Base-by-base conservation (phyloP, 345 rosid genomes). In the Cardamine chenopodiifolia region DNA sequence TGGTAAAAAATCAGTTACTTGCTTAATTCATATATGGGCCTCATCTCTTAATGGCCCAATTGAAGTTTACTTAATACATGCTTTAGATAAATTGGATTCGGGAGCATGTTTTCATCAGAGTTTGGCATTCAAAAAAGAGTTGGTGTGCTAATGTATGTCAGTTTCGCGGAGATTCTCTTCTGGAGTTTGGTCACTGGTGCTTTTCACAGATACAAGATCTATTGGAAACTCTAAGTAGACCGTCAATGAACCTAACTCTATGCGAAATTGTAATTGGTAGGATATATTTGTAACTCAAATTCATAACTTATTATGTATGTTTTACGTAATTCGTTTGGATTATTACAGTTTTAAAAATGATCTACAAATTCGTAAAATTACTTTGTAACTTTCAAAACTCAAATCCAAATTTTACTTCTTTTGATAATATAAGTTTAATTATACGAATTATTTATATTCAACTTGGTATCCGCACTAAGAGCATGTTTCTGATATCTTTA, bases 101-200 rank as follows among this genome's bases (percentile, higher is more conserved):
- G 59, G 89, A 88, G 77, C 90, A 87, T 20, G 64, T 84, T 1
- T 92, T 92, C 73, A 66, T 87, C 4, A 60, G 83, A 52, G 88
- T 87, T 11, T 88, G 90, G 92, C 85, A 75, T 80, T 90, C 97
- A 4, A 75, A 50, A 50, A 68, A 82, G 87, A 68, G 83, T 82
- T 14, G 92, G 93, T 15, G 79, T 81, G 37, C 80, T 92, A 6
- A 83, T 92, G 28, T 88, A 88, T 72, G 97, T 89, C 53, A 71
- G 89, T n/a, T 86, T 92, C 45, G 89, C 80, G 0, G 96, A 90
- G 83, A 92, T 92, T 67, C 77, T 88, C 57, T 89, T 92, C 31
- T 90, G 93, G 97, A 87, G 76, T 19, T 55, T 88, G 20, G 82
- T 84, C 39, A 62, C 92, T 0, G 96, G 96, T 62, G 50, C 83